Base-by-base conservation (phyloP, 805 yeast genomes). In the Candida argentea region DNA sequence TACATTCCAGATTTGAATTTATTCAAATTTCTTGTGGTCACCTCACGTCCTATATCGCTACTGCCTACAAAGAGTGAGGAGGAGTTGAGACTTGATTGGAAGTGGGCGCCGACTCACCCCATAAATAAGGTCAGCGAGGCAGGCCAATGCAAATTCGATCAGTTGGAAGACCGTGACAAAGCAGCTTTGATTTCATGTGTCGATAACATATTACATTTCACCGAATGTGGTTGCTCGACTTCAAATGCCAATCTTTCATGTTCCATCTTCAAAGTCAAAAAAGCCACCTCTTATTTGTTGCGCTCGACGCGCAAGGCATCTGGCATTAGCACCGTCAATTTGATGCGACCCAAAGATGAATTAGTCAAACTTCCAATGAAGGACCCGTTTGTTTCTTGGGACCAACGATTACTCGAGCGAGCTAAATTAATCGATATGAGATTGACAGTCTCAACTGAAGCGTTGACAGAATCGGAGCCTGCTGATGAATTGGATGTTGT, bases 71-170 rank as follows among this genome's bases (percentile, higher is more conserved):
- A 62, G 28, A 51, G 64, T 6, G 85, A 74, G n/a, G 70, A 75
- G 22, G 96, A 87, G 45, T 52, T 89, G 13, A 67, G 87, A 0
- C 51, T 85, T 6, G 71, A 76, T 2, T 89, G 97, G 97, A 83
- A 78, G 34, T 89, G 95, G 94, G 94, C 86, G 45, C 46, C 53
- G 3, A 37, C 57, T 11, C 95, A 86, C 47, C 94, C 96, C 2
- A 80, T 85, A 21, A 55, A 60, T 29, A 64, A 65, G 37, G 53
- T 80, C 30, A 59, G 68, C 15, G 50, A 57, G 15, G 33, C 35
- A 13, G 42, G 41, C 22, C 25, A 26, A 3, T 38, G 31, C 27
- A 61, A 57, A 20, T 71, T 76, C 46, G 85, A 77, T 27, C 66
- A 65, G 14, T 53, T 79, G 16, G 40, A 59, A 5, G 73, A 72